Percentiles rank a stretch among this genome's conserved stretches.
Conservation (phyloP, 768 basidiomycete species). For the Auricularia auricula-judae region DNA sequence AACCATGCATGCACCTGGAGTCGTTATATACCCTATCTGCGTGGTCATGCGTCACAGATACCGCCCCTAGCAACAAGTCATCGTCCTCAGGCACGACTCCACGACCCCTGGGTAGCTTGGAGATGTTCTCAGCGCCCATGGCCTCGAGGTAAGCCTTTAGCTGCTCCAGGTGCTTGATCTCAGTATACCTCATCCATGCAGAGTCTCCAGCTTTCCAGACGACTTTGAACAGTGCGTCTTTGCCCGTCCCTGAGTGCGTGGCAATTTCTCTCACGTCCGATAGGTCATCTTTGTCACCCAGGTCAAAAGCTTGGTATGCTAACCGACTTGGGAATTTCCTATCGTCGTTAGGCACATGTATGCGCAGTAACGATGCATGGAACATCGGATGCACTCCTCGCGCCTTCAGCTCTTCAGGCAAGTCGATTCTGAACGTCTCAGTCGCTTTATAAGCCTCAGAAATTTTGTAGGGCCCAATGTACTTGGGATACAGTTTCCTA, state of each 20-base stretch:
- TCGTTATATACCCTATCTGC: no score
- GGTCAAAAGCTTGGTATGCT: constrained; percentile 10
- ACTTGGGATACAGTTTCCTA: constrained; percentile 18
- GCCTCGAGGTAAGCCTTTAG: constrained; percentile 11
- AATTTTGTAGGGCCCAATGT: constrained; percentile 16
- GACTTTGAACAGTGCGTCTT: constrained; percentile 13
- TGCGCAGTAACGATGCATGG: constrained; percentile 10
- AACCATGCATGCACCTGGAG: no score
- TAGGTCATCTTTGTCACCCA: constrained; percentile 8
- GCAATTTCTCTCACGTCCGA: constrained; percentile 11
- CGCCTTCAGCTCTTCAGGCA: constrained; percentile 9
- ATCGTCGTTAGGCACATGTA: constrained; percentile 18
- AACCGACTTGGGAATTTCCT: constrained; percentile 13
- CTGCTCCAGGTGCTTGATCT: constrained; percentile 8
- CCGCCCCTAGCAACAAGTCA: no score
- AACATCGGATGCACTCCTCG: constrained; percentile 11
- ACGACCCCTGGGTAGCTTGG: no score
- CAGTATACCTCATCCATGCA: constrained; percentile 12
- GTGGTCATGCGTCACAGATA: no score
- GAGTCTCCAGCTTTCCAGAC: constrained; percentile 14
- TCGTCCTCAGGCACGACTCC: no score
- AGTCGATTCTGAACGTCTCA: constrained; percentile 5
- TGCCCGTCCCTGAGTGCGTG: constrained; percentile 10
- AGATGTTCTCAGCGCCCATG: no score
- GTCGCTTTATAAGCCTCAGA: constrained; percentile 2